Conservation (phyloP, 176 grass and related monocot genomes). For the Phoenix dactylifera region DNA sequence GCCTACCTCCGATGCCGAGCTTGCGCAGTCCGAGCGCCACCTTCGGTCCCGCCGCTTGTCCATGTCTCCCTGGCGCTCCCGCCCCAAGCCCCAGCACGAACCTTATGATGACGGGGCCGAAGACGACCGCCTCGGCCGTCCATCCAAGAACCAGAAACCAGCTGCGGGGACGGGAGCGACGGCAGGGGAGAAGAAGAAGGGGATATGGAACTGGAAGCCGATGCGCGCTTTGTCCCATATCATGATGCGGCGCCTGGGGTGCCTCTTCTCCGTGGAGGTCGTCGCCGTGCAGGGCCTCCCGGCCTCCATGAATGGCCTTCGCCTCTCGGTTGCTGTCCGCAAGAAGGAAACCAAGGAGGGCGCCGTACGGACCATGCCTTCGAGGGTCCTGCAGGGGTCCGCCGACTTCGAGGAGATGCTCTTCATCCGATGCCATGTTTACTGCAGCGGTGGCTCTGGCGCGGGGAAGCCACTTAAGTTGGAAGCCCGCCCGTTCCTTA, state of each 20-base stretch:
- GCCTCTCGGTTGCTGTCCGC: slow-evolving; percentile 63
- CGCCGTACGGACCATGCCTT: slow-evolving; percentile 79
- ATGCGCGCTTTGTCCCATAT: slow-evolving; percentile 72
- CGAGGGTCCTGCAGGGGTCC: slow-evolving; percentile 59
- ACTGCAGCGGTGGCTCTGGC: slow-evolving; percentile 52
- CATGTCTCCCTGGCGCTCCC: slow-evolving; percentile 69
- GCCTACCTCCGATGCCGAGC: slow-evolving; percentile 9
- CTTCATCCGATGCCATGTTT: slow-evolving; percentile 74
- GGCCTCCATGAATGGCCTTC: slow-evolving; percentile 80
- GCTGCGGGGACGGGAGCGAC: background rate
- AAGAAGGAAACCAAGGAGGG: slow-evolving; percentile 91
- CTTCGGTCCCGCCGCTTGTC: slow-evolving; percentile 57
- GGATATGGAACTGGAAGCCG: slow-evolving; percentile 74
- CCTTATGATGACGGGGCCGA: slow-evolving; percentile 13
- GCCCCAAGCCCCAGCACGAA: slow-evolving; percentile 28
- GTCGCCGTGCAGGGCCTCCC: slow-evolving; percentile 61
- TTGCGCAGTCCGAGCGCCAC: slow-evolving; percentile 6
- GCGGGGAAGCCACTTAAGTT: slow-evolving; percentile 51
- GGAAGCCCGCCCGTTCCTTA: slow-evolving; percentile 52
- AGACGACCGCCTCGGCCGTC: background rate
- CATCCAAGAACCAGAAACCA: slow-evolving; percentile 40
- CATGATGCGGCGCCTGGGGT: slow-evolving; percentile 57
- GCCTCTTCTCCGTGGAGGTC: slow-evolving; percentile 90
- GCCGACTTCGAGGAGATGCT: slow-evolving; percentile 88
- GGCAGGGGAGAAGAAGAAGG: slow-evolving; percentile 59